Base-by-base conservation (phyloP, 345 rosid species). In the Physaria fendleri region DNA sequence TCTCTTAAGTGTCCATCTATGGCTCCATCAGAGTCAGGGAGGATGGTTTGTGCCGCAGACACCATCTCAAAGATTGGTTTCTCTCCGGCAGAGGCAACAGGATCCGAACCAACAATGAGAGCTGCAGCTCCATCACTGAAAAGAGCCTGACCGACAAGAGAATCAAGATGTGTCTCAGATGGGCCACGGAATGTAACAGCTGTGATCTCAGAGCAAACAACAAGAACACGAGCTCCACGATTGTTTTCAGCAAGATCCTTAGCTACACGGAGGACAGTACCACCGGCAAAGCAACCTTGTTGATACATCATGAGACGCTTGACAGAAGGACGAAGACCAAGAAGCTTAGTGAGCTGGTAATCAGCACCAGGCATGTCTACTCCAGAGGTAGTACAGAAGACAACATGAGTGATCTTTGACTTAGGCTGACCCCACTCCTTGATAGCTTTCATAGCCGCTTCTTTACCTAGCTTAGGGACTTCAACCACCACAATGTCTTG, bases 281-380 rank as follows among this genome's bases (percentile, higher is more conserved):
- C 95, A 0, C 95, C 92, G 1, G 85, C 95, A 21, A 71, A 87
- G 66, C 95, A 87, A 6, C 95, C 84, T 57, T 83, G 85, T 17
- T 74, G 82, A 66, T 80, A 80, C 83, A 78, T 75, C 92, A 87
- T 82, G 57, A 81, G 64, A 30, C 87, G 84, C 67, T 87, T 85
- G 4, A 87, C 89, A 1, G 90, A 85, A 9, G 92, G 84, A 5
- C 86, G 78, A 6, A 88, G 90, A 5, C 96, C 94, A 6, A 85
- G 74, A 12, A 88, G 88, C 73, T 88, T 88, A 8, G 93, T 85
- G 58, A 88, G 90, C 71, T 85, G 93, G 79, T 85, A 88, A 73
- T 88, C 96, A 1, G 96, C 96, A 1, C 94, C 96, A 10, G 96
- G 93, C 96, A 88, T 88, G 81, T 88, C 96, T 0, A 85, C 94